Percentiles rank a stretch among this genome's conserved stretches.
phyloP scores from a whole-genome alignment of 2,329 filamentous ascomycete genomes.

The Fusarium neocosmosporiellum region DNA sequence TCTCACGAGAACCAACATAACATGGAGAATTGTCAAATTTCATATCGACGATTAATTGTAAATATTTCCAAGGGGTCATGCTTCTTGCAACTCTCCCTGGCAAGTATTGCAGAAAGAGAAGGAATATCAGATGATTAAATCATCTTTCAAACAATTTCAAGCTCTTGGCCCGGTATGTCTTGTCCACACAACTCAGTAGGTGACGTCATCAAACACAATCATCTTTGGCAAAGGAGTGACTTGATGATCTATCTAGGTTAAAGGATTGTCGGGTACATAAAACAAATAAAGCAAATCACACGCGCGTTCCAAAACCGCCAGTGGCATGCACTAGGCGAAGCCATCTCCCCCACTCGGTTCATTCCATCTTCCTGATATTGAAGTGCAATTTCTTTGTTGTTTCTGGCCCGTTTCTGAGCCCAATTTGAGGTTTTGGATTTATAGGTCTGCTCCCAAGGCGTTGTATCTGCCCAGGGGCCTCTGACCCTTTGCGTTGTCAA shows the following conservation, averaged over 20 bases:
- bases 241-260: background rate
- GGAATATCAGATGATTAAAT: background rate
- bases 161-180: background rate
- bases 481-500: background rate
- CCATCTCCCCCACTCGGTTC: background rate
- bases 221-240: background rate
- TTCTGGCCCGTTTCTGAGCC: background rate
- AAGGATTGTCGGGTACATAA: background rate
- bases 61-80: background rate
- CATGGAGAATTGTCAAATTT: background rate
- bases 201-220: background rate
- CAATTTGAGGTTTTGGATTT: no score
- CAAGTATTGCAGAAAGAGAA: background rate
- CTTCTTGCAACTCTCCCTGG: background rate
- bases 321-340: background rate
- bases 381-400: background rate
- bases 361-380: background rate
- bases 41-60: background rate
- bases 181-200: background rate
- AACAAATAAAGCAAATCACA: background rate
- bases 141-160: background rate
- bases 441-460: background rate
- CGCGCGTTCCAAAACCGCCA: background rate
- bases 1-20: background rate
- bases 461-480: conserved; percentile 5